Evolutionary conservation across 192 early-diverging fungal species (phyloP).

Genomic region (Mortierella hygrophila): DNA sequence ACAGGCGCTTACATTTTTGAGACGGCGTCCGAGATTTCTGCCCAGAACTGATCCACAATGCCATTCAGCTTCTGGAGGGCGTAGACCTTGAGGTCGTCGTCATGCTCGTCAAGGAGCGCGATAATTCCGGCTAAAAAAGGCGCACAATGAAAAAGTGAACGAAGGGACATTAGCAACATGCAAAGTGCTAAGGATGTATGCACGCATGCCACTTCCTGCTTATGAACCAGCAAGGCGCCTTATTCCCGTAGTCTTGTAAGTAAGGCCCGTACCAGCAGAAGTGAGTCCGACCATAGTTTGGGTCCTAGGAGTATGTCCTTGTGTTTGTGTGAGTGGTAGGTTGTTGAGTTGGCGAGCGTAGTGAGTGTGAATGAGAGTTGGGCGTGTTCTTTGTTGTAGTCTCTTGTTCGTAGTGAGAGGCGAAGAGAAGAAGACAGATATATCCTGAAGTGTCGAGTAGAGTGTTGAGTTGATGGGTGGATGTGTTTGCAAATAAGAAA

Average conservation of each 20-base stretch:
- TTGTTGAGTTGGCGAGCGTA: not conserved
- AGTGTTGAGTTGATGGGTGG: not conserved
- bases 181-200: not conserved
- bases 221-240: not conserved
- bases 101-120: constrained; percentile 92
- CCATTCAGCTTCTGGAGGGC: constrained; percentile 91
- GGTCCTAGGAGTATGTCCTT: not conserved
- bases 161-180: not conserved
- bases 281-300: constrained; percentile 58
- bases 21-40: constrained; percentile 95
- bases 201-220: not conserved
- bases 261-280: constrained; percentile 50
- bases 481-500: not conserved
- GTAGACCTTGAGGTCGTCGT: constrained; percentile 93
- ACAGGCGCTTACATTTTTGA: constrained; percentile 81
- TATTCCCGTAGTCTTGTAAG: not conserved
- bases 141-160: not conserved
- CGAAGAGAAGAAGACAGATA: not conserved
- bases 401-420: not conserved
- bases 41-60: constrained; percentile 96
- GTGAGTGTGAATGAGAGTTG: not conserved
- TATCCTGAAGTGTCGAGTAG: not conserved
- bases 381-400: not conserved
- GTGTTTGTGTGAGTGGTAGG: not conserved
- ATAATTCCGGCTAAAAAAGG: constrained; percentile 83